phyloP scores from a whole-genome alignment of 306 rosid species.

The Quercus agrifolia region DNA sequence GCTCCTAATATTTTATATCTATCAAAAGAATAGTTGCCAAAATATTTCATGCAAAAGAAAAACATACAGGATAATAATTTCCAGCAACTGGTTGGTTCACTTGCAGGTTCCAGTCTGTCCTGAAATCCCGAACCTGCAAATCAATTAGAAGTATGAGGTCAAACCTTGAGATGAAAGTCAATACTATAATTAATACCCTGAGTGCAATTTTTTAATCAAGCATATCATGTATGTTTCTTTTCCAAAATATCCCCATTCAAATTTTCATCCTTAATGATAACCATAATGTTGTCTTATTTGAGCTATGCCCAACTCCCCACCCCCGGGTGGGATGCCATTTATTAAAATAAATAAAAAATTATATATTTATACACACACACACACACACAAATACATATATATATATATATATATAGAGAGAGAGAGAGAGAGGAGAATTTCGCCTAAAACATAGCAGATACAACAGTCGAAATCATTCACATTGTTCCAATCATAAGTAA shows the following conservation, averaged over 20 bases:
- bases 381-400: too few species aligned
- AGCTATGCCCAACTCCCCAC: not conserved
- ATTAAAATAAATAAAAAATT: too few species aligned
- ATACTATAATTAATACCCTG: not conserved
- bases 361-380: too few species aligned
- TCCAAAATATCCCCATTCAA: not conserved
- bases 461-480: not conserved
- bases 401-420: too few species aligned
- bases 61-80: conserved; percentile 86
- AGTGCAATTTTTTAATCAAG: not conserved
- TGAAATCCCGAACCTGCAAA: conserved; percentile 65
- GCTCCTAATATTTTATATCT: not conserved
- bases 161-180: not conserved
- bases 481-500: not conserved
- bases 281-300: not conserved
- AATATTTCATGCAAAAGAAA: not conserved
- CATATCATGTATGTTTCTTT: not conserved
- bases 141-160: not conserved
- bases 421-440: not conserved
- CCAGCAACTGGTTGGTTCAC: conserved; percentile 88
- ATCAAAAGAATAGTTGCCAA: not conserved
- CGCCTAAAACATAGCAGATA: not conserved
- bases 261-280: not conserved
- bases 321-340: too few species aligned
- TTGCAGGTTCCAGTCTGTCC: conserved; percentile 79